Base-by-base conservation (phyloP, 345 rosid species). In the Syzygium oleosum region DNA sequence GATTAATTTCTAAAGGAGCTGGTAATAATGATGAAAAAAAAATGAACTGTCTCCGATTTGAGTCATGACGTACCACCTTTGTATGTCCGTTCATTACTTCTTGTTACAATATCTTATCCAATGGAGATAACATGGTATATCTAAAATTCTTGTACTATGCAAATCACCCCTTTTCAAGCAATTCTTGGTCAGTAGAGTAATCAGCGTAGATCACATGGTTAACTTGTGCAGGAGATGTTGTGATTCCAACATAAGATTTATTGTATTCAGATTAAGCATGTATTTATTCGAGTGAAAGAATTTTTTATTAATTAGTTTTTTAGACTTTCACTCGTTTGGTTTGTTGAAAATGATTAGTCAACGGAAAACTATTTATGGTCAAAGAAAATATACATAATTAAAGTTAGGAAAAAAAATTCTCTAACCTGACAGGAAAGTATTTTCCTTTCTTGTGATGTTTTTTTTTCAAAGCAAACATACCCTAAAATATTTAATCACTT, bases 301-400 rank as follows among this genome's bases (percentile, higher is more conserved):
- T 58, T 59, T 12, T 25, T 59, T 3, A 7, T 59, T 25, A 59
- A 59, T 27, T 59, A 27, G 15, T 1, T 25, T 27, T 59, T 25
- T 27, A 27, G 16, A 59, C 16, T 59, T 59, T 27, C 16, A 59
- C 16, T 14, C 11, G 25, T 27, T 59, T 59, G 13, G 12, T 59
- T 59, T 12, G 1, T 15, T 59, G 31, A 59, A 59, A 12, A 1
- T 59, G 2, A 59, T 27, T 12, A 12, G 13, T 27, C 6, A 59
- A 0, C 0, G 15, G 0, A 59, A 59, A 27, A 27, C 0, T 0
- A 59, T 27, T 25, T 12, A 27, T 0, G 7, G 25, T 27, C 12
- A 59, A 59, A 27, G 3, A 27, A 59, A 59, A 59, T 25, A 59
- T 1, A 7, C 4, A 0, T 12, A 6, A 3, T 59, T 59, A 59